phyloP scores from a whole-genome alignment of 169 alveolate species.

The Plasmodium gonderi region DNA sequence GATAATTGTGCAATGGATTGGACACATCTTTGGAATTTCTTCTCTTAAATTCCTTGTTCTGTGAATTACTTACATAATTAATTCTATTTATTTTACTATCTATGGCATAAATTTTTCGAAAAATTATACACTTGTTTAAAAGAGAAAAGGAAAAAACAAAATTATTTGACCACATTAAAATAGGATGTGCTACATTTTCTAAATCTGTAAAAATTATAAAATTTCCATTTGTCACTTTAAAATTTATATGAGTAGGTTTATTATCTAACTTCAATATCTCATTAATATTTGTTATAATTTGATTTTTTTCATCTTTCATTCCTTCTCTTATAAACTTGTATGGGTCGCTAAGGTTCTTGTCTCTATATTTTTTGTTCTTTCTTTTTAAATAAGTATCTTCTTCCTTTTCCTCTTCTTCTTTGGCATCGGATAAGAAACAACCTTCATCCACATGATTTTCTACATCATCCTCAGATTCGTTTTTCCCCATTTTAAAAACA shows the following conservation, averaged over 20 bases:
- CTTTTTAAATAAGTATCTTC: not conserved
- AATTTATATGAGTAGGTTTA: constrained; percentile 65
- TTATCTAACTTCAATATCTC: constrained; percentile 63
- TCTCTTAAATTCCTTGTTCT: not conserved
- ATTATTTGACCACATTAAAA: constrained; percentile 72
- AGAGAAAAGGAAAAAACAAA: constrained; percentile 64
- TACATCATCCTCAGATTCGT: not conserved
- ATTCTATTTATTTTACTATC: constrained; percentile 73
- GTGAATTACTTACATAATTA: constrained; percentile 31
- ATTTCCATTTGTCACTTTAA: constrained; percentile 72
- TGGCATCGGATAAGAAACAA: not conserved
- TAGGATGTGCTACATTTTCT: constrained; percentile 63
- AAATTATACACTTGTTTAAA: constrained; percentile 50
- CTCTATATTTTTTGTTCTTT: not conserved
- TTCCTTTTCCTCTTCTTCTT: not conserved
- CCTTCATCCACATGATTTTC: not conserved
- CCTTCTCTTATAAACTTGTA: constrained; percentile 22
- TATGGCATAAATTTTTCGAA: constrained; percentile 68
- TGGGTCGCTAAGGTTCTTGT: not conserved
- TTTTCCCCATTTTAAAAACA: constrained; percentile 6
- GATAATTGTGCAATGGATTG: constrained; percentile 56
- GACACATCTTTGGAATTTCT: constrained; percentile 4
- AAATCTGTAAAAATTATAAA: constrained; percentile 63
- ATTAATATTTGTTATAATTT: constrained; percentile 53
- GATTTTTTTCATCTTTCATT: constrained; percentile 29